These are phyloP conservation scores for Hymenoscyphus fraxineus DNA, from an alignment of 2,329 filamentous ascomycete species.

Conservation along the genomic window DNA sequence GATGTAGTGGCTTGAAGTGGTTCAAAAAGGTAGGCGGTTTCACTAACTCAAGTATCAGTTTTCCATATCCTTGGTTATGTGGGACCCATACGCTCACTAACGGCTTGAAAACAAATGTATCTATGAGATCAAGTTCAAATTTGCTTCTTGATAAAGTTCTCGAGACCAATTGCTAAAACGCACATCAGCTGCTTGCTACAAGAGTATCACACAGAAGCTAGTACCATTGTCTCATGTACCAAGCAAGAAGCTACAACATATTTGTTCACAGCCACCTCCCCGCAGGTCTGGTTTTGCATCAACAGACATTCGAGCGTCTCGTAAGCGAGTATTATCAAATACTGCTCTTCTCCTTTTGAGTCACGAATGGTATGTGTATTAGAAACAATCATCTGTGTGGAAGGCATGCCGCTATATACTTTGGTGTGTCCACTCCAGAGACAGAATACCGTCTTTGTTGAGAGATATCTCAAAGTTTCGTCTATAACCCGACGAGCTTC, in stretches of 20 bases:
- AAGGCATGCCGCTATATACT: not conserved
- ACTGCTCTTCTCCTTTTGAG: not conserved
- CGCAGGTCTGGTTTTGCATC: not conserved
- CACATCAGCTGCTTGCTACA: not conserved
- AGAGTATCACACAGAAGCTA: not conserved
- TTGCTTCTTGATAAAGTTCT: not conserved
- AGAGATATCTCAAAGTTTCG: not conserved
- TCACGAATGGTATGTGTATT: not conserved
- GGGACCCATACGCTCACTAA: no score
- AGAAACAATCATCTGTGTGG: not conserved
- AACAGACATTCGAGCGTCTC: not conserved
- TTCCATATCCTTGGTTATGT: no score
- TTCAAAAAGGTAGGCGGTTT: no score
- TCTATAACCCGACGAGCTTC: not conserved
- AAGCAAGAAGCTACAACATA: not conserved
- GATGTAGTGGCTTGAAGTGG: no score
- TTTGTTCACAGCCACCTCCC: not conserved
- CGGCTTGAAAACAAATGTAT: no score
- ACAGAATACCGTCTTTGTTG: not conserved
- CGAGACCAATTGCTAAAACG: not conserved
- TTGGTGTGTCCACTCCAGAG: not conserved
- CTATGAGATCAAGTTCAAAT: no score
- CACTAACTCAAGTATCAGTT: no score
- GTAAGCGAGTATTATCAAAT: not conserved
- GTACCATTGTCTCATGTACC: not conserved